phyloP scores from a whole-genome alignment of 805 yeast species.

The Starmera pachycereana region DNA sequence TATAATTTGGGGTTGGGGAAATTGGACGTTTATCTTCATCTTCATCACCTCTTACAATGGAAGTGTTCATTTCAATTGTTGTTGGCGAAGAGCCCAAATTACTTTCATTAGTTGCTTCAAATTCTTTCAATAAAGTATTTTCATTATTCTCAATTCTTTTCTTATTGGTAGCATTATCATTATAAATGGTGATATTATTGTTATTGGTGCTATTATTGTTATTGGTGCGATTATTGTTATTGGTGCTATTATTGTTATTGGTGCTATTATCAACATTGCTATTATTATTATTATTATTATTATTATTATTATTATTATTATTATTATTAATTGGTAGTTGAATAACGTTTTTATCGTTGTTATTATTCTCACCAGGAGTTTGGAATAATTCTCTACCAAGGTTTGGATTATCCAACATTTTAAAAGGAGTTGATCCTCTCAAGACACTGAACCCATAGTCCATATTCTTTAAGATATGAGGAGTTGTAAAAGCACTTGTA shows the following conservation, averaged over 20 bases:
- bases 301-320: no score
- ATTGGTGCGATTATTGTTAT: no score
- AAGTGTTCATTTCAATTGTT: constrained; percentile 18
- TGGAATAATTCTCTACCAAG: constrained; percentile 10
- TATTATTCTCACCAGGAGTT: constrained; percentile 6
- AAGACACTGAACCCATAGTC: constrained; percentile 5
- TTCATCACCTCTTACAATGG: constrained; percentile 13
- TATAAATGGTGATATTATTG: no score
- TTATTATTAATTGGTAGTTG: no score
- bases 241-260: not conserved
- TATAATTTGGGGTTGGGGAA: constrained; percentile 17
- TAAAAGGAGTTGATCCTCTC: constrained; percentile 15
- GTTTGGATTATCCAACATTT: constrained; percentile 7
- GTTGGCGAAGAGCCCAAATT: constrained; percentile 16
- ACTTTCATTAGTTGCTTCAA: not conserved
- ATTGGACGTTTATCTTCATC: constrained; percentile 6
- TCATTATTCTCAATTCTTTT: not conserved
- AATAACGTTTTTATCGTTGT: no score
- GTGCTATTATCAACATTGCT: no score
- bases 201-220: no score
- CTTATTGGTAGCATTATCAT: not conserved
- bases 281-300: no score
- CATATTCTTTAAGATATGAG: constrained; percentile 15
- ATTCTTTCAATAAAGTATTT: not conserved
- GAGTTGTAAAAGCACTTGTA: constrained; percentile 12